Base-by-base conservation (phyloP, 2,329 filamentous ascomycete species). In the Colletotrichum horii region DNA sequence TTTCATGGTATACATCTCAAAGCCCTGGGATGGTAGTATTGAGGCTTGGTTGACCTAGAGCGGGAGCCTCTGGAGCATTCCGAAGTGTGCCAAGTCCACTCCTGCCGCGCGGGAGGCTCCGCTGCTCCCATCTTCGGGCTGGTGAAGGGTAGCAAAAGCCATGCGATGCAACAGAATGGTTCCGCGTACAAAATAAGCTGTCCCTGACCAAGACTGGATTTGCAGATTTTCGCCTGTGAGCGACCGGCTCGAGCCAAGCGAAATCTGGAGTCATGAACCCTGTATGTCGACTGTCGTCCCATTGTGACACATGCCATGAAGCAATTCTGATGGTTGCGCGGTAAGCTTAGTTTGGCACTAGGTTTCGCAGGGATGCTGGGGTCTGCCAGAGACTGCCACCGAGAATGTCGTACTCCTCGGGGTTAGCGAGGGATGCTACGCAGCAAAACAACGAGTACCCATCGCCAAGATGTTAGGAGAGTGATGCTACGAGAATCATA, bases 251-350 rank as follows among this genome's bases (percentile, higher is more conserved):
- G 22, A 28, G 55, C 55, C 26, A 58, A 58, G 22, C 55, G 55
- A 58, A 28, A 28, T 16, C 34, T 65, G 36, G 62, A 52, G 24
- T 66, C 28, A 36, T 30, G 22, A 22, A 32, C 24, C 36, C 11
- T 52, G 36, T 48, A 16, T 28, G 3, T 9, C 14, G 8, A 16
- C 43, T 66, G 43, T 56, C 65, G 28, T 66, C 65, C 43, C 43
- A 66, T 56, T 55, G 8, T 66, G 65, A 66, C 65, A 66, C 43
- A 34, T 66, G 12, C 22, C 24, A 55, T 34, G 28, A 55, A 55
- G 43, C 65, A 52, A 16, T 22, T 34, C 19, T 22, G 28, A 34
- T n/a, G 19, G 43, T 34, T 26, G n/a, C 28, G 30, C 19, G 58
- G 58, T 61, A 66, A 66, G 65, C 65, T 34, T 56, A 48, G 24